Conservation (phyloP, 768 basidiomycete genomes). For the Pleurotus giganteus region DNA sequence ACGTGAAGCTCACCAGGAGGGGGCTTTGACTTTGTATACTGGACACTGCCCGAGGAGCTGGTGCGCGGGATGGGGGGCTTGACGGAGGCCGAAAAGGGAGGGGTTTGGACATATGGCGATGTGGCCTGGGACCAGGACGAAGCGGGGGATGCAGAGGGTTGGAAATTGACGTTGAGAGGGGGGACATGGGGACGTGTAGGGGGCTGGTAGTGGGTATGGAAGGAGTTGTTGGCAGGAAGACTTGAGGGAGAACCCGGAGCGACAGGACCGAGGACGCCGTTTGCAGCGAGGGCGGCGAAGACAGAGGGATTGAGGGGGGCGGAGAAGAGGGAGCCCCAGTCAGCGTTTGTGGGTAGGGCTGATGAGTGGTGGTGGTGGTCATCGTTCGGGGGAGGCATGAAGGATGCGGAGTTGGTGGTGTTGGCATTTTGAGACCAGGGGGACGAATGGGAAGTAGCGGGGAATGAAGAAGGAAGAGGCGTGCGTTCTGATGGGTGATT, state of each 20-base stretch:
- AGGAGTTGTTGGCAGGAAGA: constrained; percentile 38
- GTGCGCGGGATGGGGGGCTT: constrained; percentile 4
- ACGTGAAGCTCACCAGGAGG: background rate
- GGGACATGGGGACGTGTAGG: background rate
- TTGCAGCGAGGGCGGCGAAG: constrained; percentile 61
- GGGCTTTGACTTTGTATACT: constrained; percentile 9
- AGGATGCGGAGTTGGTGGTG: constrained; percentile 3
- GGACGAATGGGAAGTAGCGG: constrained; percentile 30
- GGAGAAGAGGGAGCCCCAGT: constrained; percentile 63
- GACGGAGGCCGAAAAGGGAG: constrained; percentile 15
- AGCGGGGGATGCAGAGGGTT: constrained; percentile 16
- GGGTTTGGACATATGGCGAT: constrained; percentile 4
- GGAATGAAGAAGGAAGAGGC: constrained; percentile 28
- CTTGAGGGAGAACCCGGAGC: constrained; percentile 32
- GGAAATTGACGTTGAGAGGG: constrained; percentile 12
- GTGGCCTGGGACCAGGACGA: constrained; percentile 11
- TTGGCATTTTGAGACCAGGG: constrained; percentile 34
- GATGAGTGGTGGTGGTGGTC: constrained; percentile 20
- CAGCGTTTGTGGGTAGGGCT: constrained; percentile 17
- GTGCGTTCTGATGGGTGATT: constrained; percentile 24
- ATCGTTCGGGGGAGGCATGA: constrained; percentile 12
- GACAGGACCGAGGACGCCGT: constrained; percentile 49
- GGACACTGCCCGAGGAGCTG: constrained; percentile 1
- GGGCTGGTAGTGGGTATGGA: constrained; percentile 24
- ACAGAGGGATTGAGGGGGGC: constrained; percentile 57